Percentiles rank a stretch among this genome's conserved stretches.
Conservation (phyloP, 2,329 filamentous ascomycete species). For the Colletotrichum truncatum region DNA sequence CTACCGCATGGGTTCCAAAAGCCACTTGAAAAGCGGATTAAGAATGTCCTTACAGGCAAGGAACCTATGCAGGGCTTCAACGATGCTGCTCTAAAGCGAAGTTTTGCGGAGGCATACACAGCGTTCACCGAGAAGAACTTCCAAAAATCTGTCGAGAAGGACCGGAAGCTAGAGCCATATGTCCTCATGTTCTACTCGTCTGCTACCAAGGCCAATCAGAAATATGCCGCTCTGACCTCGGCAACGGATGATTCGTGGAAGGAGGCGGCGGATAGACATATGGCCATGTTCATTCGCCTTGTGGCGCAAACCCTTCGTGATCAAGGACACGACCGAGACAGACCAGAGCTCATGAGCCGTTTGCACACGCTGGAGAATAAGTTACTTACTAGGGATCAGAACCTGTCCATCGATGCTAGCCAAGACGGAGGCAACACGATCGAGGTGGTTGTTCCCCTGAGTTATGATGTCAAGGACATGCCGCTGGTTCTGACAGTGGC, state of each 20-base stretch:
- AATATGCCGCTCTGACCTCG: constrained; percentile 78
- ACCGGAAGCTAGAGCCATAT: constrained; percentile 89
- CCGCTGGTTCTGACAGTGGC: constrained; percentile 88
- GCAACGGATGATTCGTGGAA: constrained; percentile 89
- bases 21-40: constrained; percentile 75
- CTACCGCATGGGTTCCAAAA: constrained; percentile 64
- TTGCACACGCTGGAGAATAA: constrained; percentile 90
- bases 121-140: constrained; percentile 90
- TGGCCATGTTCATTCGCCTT: constrained; percentile 92
- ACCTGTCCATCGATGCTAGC: constrained; percentile 73
- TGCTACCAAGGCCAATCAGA: constrained; percentile 85
- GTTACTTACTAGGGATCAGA: constrained; percentile 91
- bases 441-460: constrained; percentile 84
- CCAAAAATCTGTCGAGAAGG: constrained; percentile 91
- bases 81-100: constrained; percentile 90
- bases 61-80: constrained; percentile 89
- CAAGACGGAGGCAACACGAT: constrained; percentile 72
- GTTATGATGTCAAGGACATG: constrained; percentile 97
- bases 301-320: constrained; percentile 83
- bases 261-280: constrained; percentile 89
- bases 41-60: constrained; percentile 80
- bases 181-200: constrained; percentile 97
- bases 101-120: constrained; percentile 94
- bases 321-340: constrained; percentile 85
- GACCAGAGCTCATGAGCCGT: constrained; percentile 83